Evolutionary conservation across 2,329 filamentous ascomycete species (phyloP), one percentile per base, ranked within the genome.

Genomic region (Diplodia scrobiculata): DNA sequence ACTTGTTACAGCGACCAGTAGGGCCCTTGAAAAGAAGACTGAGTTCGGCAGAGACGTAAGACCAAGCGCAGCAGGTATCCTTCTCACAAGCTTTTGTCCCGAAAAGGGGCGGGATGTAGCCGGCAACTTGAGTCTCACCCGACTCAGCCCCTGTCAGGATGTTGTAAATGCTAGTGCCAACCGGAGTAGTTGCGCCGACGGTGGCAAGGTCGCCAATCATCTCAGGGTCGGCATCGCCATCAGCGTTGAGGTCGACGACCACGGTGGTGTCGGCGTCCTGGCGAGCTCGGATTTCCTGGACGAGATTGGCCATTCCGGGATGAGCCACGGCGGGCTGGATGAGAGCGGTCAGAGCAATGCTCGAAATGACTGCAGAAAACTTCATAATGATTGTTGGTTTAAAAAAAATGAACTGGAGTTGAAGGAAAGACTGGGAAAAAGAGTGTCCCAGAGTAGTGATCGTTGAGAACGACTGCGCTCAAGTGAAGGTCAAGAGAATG

Each of bases 1-100:
- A 63, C 54, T 73, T 69, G 58, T 71, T 76, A 60, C 73, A 75
- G 65, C 72, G 67, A 11, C 71, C 70, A 38, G 74, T 70, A 17
- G 67, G 7, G 21, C 68, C 68, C 21, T 69, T 67, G 63, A 77
- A 77, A 0, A 68, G 53, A 25, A 67, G 66, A 1, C 72, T 73
- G 48, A 77, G 72, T 17, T 74, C 73, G 19, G 68, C 68, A 9
- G 73, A 74, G 11, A 77, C 71, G 36, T 76, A 74, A 4, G 68
- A 75, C 75, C 74, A 77, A 70, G 74, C 58, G 60, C 75, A 77
- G 69, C 75, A 77, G 14, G 70, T 68, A 45, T 77, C 74, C 9
- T 71, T 69, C 68, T 74, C 73, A 70, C 75, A 77, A 10, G 74
- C 74, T 9, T 72, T 71, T n/a, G 68, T 71, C 9, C 74, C 75